A percentile compares a stretch with the other conserved stretches of the same genome.
These are phyloP conservation scores for Quercus berberidifolia DNA, from an alignment of 306 rosid genomes.

Conservation along the genomic window DNA sequence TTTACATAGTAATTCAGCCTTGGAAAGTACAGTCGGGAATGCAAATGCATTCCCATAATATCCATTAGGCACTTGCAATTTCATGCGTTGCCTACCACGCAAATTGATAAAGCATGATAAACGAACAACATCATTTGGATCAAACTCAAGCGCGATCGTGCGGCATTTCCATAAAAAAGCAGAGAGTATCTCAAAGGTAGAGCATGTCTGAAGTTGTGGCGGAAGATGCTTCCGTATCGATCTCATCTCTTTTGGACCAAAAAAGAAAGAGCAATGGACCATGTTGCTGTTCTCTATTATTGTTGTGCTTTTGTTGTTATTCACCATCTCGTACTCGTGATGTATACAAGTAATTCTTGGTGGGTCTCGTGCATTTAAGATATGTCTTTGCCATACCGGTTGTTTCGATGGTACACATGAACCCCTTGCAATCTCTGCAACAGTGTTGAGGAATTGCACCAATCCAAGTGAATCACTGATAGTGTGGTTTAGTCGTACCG, in stretches of 20 bases:
- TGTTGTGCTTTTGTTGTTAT: not conserved
- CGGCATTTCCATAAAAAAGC: conserved; percentile 1
- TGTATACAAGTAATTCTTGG: not conserved
- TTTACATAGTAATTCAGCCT: not conserved
- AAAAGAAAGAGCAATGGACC: not conserved
- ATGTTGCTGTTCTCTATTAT: not conserved
- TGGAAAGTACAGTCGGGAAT: not conserved
- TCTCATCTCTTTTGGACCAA: not conserved
- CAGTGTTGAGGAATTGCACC: not conserved
- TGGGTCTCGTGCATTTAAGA: not conserved
- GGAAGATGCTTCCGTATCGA: not conserved
- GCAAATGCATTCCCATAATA: not conserved
- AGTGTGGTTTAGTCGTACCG: not conserved
- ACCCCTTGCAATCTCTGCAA: not conserved
- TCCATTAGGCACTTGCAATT: not conserved
- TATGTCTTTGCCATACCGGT: not conserved
- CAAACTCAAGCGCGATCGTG: not conserved
- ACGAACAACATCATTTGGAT: not conserved
- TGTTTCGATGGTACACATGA: not conserved
- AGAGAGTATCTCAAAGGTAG: not conserved
- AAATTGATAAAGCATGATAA: not conserved
- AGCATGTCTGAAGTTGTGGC: not conserved
- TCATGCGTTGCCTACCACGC: not conserved
- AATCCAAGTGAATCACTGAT: not conserved
- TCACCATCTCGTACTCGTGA: not conserved